Conservation (phyloP, 2,329 filamentous ascomycete species). For the Claviceps spartinae region DNA sequence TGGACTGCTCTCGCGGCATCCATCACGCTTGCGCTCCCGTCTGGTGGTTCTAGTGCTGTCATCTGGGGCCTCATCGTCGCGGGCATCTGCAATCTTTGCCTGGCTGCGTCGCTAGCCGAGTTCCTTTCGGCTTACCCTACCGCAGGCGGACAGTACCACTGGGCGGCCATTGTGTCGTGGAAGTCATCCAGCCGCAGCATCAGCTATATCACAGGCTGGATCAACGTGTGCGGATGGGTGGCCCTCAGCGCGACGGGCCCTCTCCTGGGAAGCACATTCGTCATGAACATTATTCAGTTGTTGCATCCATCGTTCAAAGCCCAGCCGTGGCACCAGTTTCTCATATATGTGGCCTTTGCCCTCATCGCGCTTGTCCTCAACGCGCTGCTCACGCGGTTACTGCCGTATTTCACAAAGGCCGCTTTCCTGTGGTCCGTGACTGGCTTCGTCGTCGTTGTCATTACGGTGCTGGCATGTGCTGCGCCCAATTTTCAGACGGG, state of each 20-base stretch:
- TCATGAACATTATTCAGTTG: conserved; percentile 50
- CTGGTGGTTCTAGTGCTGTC: conserved; percentile 56
- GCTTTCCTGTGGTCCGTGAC: conserved; percentile 59
- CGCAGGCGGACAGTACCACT: conserved; percentile 55
- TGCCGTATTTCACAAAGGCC: conserved; percentile 53
- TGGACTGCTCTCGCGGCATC: conserved; percentile 36
- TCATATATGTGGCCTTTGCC: conserved; percentile 56
- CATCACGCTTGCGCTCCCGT: conserved; percentile 42
- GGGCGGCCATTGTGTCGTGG: conserved; percentile 54
- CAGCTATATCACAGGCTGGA: conserved; percentile 62
- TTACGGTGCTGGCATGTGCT: conserved; percentile 53
- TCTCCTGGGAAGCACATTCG: conserved; percentile 51
- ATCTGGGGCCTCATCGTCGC: conserved; percentile 55
- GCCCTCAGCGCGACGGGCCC: conserved; percentile 55
- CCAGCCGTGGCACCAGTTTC: conserved; percentile 57
- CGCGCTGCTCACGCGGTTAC: conserved; percentile 39
- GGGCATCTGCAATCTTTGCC: conserved; percentile 55
- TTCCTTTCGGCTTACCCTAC: conserved; percentile 52
- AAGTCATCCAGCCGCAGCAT: conserved; percentile 45
- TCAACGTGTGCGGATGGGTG: conserved; percentile 60
- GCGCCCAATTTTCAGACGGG: conserved; percentile 51
- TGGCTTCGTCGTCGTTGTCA: conserved; percentile 57
- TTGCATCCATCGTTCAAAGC: conserved; percentile 42
- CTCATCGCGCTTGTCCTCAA: conserved; percentile 50
- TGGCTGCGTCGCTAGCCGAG: conserved; percentile 56